Evolutionary conservation across 2,329 filamentous ascomycete genomes (phyloP).

Genomic region (Magnaporthiopsis rhizophila): DNA sequence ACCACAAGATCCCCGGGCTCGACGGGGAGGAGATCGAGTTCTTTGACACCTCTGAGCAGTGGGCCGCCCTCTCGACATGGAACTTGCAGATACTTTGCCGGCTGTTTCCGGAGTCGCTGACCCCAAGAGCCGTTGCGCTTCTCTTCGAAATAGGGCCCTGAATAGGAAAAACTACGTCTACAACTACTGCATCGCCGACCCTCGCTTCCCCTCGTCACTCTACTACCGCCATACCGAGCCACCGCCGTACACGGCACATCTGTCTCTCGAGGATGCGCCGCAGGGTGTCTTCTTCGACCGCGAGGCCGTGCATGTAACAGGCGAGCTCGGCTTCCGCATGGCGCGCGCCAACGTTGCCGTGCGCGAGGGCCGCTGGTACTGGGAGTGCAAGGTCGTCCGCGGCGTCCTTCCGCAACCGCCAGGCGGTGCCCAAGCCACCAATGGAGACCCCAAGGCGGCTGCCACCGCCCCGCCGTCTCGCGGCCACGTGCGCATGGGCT

Average conservation of each 20-base stretch:
- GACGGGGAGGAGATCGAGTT: constrained; percentile 48
- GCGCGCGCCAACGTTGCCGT: constrained; percentile 84
- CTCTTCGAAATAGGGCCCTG: constrained; percentile 35
- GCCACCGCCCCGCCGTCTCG: constrained; percentile 38
- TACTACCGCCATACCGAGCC: constrained; percentile 87
- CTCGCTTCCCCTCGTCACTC: constrained; percentile 74
- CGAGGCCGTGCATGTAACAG: constrained; percentile 69
- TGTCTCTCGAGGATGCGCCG: constrained; percentile 90
- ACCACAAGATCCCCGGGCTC: constrained; percentile 43
- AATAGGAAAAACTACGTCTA: constrained; percentile 77
- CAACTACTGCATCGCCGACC: constrained; percentile 83
- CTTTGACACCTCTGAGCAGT: constrained; percentile 58
- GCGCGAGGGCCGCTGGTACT: constrained; percentile 85
- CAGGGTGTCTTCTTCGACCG: constrained; percentile 77
- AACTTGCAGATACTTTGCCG: background rate
- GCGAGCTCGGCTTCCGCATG: constrained; percentile 88
- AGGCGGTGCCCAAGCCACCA: constrained; percentile 21
- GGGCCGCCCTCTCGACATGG: constrained; percentile 21
- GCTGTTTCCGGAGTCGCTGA: background rate
- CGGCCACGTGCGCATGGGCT: constrained; percentile 75
- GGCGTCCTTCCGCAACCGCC: constrained; percentile 47
- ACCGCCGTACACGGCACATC: constrained; percentile 71
- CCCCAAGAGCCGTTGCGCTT: constrained; percentile 25
- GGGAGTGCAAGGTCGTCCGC: constrained; percentile 82
- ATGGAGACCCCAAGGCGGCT: constrained; percentile 11